phyloP scores from a whole-genome alignment of 2,329 filamentous ascomycete genomes.

The Leptographium flavum region DNA sequence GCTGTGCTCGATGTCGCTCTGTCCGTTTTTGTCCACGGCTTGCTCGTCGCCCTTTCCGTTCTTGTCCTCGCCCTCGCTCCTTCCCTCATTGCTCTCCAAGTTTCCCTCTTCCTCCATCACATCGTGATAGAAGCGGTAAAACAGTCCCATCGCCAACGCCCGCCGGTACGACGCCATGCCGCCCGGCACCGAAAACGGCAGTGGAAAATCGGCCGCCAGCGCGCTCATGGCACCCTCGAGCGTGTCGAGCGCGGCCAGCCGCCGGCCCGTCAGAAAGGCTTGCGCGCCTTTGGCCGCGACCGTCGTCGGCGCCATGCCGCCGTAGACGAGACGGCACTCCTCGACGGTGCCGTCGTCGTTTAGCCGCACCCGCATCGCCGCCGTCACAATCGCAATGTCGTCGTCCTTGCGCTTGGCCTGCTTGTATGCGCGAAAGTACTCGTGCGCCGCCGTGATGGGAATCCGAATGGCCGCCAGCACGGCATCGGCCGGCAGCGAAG shows the following conservation, averaged over 20 bases:
- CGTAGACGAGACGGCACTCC: constrained; percentile 72
- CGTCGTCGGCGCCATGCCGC: constrained; percentile 88
- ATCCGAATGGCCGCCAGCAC: constrained; percentile 82
- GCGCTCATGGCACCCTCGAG: constrained; percentile 83
- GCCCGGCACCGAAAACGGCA: constrained; percentile 81
- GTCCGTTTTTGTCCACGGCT: constrained; percentile 35
- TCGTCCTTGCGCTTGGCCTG: constrained; percentile 96
- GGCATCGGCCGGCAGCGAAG: constrained; percentile 65
- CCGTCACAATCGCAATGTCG: constrained; percentile 94
- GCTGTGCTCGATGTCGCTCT: neutral
- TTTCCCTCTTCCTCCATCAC: constrained; percentile 56
- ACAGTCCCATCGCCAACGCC: constrained; percentile 80
- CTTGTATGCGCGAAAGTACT: constrained; percentile 84
- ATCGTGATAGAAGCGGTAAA: constrained; percentile 95
- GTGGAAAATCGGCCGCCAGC: constrained; percentile 77
- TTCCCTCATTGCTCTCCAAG: constrained; percentile 15
- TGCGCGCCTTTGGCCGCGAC: constrained; percentile 72
- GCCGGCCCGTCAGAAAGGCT: constrained; percentile 61
- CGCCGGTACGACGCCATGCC: constrained; percentile 97
- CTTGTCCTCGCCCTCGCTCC: constrained; percentile 4
- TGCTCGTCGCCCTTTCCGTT: neutral
- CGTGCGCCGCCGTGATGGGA: constrained; percentile 62
- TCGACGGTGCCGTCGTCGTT: constrained; percentile 52
- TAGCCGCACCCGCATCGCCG: constrained; percentile 63
- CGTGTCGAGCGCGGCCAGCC: constrained; percentile 65